Conservation (phyloP, 139 green algal genomes). For the Chlorella sp. region DNA sequence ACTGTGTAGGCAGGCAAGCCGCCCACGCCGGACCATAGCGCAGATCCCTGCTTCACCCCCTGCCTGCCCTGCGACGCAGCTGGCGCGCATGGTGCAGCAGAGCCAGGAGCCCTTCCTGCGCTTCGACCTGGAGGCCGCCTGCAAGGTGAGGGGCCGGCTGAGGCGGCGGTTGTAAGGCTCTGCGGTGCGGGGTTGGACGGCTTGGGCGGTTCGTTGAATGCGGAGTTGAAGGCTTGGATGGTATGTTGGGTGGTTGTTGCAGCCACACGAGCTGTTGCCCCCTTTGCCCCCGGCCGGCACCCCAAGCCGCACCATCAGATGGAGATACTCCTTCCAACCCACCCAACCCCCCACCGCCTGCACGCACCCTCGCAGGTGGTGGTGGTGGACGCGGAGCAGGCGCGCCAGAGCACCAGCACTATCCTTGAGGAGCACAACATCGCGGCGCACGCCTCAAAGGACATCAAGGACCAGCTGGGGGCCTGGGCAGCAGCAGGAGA, state of each 20-base stretch:
- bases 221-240: too few species aligned
- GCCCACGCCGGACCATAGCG: too few species aligned
- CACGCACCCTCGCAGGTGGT: too few species aligned
- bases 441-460: constrained; percentile 41
- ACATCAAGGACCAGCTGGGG: constrained; percentile 40
- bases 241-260: too few species aligned
- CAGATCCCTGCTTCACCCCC: too few species aligned
- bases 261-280: not conserved
- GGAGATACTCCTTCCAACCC: too few species aligned
- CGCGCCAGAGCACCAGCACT: constrained; percentile 50
- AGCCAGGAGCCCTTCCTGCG: constrained; percentile 61
- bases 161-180: too few species aligned
- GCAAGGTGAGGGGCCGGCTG: constrained; percentile 45
- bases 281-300: not conserved
- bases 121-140: constrained; percentile 75
- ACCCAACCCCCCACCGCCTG: not conserved
- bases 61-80: constrained; percentile 51
- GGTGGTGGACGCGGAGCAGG: constrained; percentile 61
- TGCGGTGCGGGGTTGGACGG: too few species aligned
- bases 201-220: not conserved
- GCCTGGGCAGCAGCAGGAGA: not conserved
- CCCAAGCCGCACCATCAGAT: too few species aligned
- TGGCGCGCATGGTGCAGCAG: constrained; percentile 66
- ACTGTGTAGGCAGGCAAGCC: too few species aligned
- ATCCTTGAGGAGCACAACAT: constrained; percentile 73